phyloP scores from a whole-genome alignment of 208 protist species.

The Trypanosoma theileri region DNA sequence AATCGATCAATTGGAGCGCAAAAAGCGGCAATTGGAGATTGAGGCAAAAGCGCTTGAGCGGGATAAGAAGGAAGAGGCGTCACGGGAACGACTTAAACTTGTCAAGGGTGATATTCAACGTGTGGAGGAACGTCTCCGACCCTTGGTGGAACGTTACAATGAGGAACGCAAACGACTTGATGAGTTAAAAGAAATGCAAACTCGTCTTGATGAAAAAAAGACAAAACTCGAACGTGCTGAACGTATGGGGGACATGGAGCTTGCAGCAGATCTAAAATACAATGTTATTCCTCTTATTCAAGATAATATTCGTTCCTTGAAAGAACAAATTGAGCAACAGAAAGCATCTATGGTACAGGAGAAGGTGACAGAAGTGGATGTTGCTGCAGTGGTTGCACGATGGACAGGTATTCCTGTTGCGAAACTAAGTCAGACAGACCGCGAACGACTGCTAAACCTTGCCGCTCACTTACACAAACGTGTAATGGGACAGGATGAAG shows the following conservation, averaged over 20 bases:
- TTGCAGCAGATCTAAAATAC: slow-evolving; percentile 95
- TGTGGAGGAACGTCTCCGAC: slow-evolving; percentile 76
- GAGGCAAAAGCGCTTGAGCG: slow-evolving; percentile 92
- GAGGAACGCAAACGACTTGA: slow-evolving; percentile 83
- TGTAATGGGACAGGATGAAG: slow-evolving; percentile 94
- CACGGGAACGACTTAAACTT: slow-evolving; percentile 62
- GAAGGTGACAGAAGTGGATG: slow-evolving; percentile 76
- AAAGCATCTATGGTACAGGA: slow-evolving; percentile 63
- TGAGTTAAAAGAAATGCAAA: slow-evolving; percentile 81
- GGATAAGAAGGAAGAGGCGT: slow-evolving; percentile 83
- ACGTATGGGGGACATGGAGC: slow-evolving; percentile 85
- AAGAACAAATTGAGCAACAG: slow-evolving; percentile 63
- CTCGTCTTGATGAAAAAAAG: slow-evolving; percentile 89
- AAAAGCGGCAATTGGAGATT: slow-evolving; percentile 91
- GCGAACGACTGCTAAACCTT: slow-evolving; percentile 65
- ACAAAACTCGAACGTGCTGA: slow-evolving; percentile 91
- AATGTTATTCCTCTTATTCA: slow-evolving; percentile 95
- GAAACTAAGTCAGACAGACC: slow-evolving; percentile 72
- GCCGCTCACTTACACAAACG: slow-evolving; percentile 41
- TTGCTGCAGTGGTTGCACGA: slow-evolving; percentile 90
- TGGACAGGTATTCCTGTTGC: slow-evolving; percentile 96
- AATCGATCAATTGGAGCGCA: slow-evolving; percentile 93
- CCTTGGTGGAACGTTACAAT: slow-evolving; percentile 82
- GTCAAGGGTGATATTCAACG: slow-evolving; percentile 79
- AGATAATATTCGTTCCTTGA: slow-evolving; percentile 71